Base-by-base conservation (phyloP, 176 grass and related monocot genomes). In the Musa schizocarpa region DNA sequence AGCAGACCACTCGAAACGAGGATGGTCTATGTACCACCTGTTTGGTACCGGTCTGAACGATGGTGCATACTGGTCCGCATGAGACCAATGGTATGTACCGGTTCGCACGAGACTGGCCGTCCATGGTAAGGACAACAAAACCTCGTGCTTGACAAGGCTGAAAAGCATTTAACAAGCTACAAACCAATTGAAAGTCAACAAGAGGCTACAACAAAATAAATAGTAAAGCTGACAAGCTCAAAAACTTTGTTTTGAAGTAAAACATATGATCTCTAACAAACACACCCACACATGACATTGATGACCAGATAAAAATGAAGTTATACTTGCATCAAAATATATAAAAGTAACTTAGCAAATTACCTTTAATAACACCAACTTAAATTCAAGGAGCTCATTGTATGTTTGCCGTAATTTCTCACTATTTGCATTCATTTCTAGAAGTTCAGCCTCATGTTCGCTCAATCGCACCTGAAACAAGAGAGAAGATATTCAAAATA, bases 331-430 rank as follows among this genome's bases (percentile, higher is more conserved):
- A 29, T 27, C 52, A 54, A 29, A 74, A 16, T 23, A 74, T 14
- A 71, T 12, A 22, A 2, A 34, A 20, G 20, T 64, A 74, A 72
- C n/a, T 43, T 65, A 71, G 29, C 27, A 86, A 76, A 94, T 78
- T 95, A 99, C 96, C 88, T 99, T 99, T 84, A 87, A 87, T 66
- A 99, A 86, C 78, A 99, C 96, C 78, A 92, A 77, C 85, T 99
- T 99, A 86, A 89, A 99, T 85, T 99, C 96, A 85, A 99, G 83
- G 79, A 99, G 96, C 76, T 99, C 96, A 72, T 95, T 99, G 80
- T 89, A 99, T 80, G 88, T 86, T 52, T 89, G 96, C 56, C 58
- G 88, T 56, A 99, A 77, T 72, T 91, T 92, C 76, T 87, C 96
- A 79, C 83, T 89, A 55, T 99, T 99, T 63, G 80, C 76, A 71